Evolutionary conservation across 2,329 filamentous ascomycete species (phyloP).

Genomic region (Gaeumannomyces sp.): DNA sequence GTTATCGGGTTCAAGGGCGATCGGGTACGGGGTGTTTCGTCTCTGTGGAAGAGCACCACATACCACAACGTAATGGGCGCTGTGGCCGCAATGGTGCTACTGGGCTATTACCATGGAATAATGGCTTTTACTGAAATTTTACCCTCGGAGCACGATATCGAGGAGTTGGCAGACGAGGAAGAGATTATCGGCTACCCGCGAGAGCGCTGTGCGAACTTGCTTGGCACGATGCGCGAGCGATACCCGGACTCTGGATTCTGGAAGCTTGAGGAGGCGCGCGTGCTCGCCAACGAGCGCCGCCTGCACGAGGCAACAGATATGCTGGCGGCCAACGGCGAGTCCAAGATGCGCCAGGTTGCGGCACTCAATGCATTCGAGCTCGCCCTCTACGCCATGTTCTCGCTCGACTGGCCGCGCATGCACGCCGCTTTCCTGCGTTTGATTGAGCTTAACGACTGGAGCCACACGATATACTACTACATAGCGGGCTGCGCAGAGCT

Average conservation of each 20-base stretch:
- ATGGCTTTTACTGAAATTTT: constrained; percentile 85
- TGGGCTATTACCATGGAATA: constrained; percentile 80
- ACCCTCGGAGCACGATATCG: constrained; percentile 51
- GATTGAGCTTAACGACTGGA: constrained; percentile 83
- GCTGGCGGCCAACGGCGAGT: constrained; percentile 52
- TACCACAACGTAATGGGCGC: constrained; percentile 91
- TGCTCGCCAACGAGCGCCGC: constrained; percentile 60
- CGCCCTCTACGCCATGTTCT: constrained; percentile 69
- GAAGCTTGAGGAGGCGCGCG: constrained; percentile 80
- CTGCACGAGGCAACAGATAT: constrained; percentile 63
- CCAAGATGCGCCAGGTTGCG: constrained; percentile 80
- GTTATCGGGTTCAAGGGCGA: constrained; percentile 91
- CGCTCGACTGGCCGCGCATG: constrained; percentile 70
- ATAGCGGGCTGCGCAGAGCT: constrained; percentile 74
- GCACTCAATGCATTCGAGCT: constrained; percentile 83
- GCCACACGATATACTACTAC: constrained; percentile 82
- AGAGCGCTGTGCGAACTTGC: constrained; percentile 58
- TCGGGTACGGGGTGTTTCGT: constrained; percentile 69
- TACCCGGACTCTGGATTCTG: constrained; percentile 83
- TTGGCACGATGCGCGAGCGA: constrained; percentile 65
- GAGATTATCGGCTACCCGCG: constrained; percentile 67
- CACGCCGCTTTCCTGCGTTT: constrained; percentile 69
- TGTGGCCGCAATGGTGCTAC: constrained; percentile 71
- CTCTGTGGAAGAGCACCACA: constrained; percentile 86
- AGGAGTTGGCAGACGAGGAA: constrained; percentile 37